These are phyloP conservation scores for Xerocomellus intermedius DNA, from an alignment of 768 basidiomycete genomes.

Conservation along the genomic window DNA sequence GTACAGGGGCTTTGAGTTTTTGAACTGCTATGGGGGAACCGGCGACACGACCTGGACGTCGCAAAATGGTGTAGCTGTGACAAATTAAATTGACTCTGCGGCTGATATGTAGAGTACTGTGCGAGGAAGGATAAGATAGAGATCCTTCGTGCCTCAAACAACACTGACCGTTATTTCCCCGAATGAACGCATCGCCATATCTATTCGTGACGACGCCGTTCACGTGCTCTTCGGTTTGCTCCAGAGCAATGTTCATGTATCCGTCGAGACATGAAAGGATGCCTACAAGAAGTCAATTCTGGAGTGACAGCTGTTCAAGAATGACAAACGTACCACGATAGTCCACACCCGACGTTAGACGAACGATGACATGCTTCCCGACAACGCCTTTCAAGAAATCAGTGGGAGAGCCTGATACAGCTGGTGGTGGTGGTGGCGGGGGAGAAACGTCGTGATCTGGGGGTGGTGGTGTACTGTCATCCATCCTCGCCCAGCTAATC, in stretches of 20 bases:
- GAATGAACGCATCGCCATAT: slow-evolving; percentile 94
- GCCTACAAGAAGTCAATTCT: slow-evolving; percentile 46
- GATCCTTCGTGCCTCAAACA: too few species aligned
- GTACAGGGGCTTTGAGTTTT: background rate
- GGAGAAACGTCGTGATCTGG: slow-evolving; percentile 42
- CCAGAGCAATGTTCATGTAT: slow-evolving; percentile 98
- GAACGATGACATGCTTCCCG: slow-evolving; percentile 91
- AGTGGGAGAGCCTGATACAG: slow-evolving; percentile 76
- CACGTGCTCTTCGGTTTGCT: slow-evolving; percentile 96
- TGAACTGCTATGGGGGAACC: background rate
- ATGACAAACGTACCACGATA: slow-evolving; percentile 66
- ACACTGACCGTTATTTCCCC: slow-evolving; percentile 83
- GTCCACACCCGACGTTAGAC: slow-evolving; percentile 89
- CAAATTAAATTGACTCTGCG: slow-evolving; percentile 51
- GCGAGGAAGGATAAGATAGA: background rate
- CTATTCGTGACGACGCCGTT: slow-evolving; percentile 82
- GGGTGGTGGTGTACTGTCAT: slow-evolving; percentile 34
- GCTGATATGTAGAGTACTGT: slow-evolving; percentile 82
- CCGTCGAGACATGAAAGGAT: slow-evolving; percentile 94
- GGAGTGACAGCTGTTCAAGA: background rate
- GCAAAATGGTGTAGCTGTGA: background rate
- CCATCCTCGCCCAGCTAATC: slow-evolving; percentile 17
- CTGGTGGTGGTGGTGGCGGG: slow-evolving; percentile 48
- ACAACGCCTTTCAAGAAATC: slow-evolving; percentile 95
- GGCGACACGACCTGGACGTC: background rate